Evolutionary conservation across 2,329 filamentous ascomycete species (phyloP), one percentile per base, ranked within the genome.

Genomic region (Calonectria montana): DNA sequence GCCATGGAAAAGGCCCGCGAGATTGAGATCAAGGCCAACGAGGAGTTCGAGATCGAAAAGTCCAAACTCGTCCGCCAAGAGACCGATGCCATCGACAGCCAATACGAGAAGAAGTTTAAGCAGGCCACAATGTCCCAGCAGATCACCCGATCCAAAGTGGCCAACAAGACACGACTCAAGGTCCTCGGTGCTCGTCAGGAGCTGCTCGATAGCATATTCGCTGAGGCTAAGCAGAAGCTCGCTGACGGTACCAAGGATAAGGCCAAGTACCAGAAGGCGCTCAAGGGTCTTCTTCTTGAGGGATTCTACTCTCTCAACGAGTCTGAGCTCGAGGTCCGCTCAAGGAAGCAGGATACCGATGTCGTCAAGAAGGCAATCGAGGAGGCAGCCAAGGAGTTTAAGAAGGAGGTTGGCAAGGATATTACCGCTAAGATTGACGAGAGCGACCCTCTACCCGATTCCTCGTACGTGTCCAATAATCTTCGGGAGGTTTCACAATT

Each of bases 61-160:
- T 97, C 96, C 81, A 98, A 98, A 89, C 94, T 99, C 63, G 97
- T 98, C 80, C 96, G 95, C 83, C 93, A 97, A 86, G 97, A 98
- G 87, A 98, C 94, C 66, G 91, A 95, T 82, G 87, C 95, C 85
- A 98, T 99, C 88, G 97, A 99, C 87, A 88, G 89, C 77, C 88
- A 93, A 79, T 99, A 98, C 90, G 94, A 96, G 87, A 98, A 98
- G 92, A 98, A 98, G 89, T 97, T 97, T 91, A 99, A 98, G 90
- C 94, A 97, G 87, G 96, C 97, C 80, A 91, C 94, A 88, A 97
- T 98, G 94, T 96, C 95, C 75, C 97, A 98, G 90, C 97, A 99
- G 88, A 98, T 98, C 87, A 97, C 96, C 76, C 94, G 94, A 82
- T 98, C 96, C 75, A 98, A 96, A 74, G 93, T 98, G 74, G 91